Evolutionary conservation across 2,329 filamentous ascomycete genomes (phyloP).

Genomic region (Fusarium nisikadoi): DNA sequence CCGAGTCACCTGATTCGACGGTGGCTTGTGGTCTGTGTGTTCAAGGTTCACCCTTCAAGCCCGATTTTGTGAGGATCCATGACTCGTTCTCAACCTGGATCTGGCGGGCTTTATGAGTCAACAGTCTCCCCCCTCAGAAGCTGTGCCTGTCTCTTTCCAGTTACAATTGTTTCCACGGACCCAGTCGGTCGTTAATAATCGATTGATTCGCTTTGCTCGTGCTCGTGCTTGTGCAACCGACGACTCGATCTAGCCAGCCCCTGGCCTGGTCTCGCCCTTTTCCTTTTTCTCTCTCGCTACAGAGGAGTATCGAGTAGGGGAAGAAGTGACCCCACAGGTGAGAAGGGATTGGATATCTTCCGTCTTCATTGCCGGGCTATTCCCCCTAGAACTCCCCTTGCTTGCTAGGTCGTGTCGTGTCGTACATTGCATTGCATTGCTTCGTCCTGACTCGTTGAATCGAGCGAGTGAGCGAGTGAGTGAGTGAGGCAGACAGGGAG

Average conservation of each 20-base stretch:
- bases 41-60: background rate
- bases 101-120: slow-evolving; percentile 43
- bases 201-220: background rate
- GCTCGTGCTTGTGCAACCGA: slow-evolving; percentile 2
- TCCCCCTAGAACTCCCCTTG: background rate
- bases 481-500: background rate
- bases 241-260: slow-evolving; percentile 21
- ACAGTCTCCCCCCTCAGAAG: slow-evolving; percentile 38
- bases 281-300: background rate
- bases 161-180: slow-evolving; percentile 35
- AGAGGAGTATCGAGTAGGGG: background rate
- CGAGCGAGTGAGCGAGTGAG: background rate
- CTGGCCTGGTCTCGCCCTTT: slow-evolving; percentile 3
- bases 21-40: background rate
- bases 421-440: slow-evolving; percentile 1
- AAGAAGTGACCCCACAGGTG: slow-evolving; percentile 3
- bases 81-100: slow-evolving; percentile 36
- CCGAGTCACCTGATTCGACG: slow-evolving; percentile 8
- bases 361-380: slow-evolving; percentile 10
- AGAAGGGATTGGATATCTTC: slow-evolving; percentile 2
- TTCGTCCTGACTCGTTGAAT: slow-evolving; percentile 7
- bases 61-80: slow-evolving; percentile 21
- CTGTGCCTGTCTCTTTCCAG: slow-evolving; percentile 34
- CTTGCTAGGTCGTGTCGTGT: background rate
- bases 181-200: slow-evolving; percentile 23